Conservation (phyloP, 139 green algal genomes). For the Chlamydomonas eustigma region DNA sequence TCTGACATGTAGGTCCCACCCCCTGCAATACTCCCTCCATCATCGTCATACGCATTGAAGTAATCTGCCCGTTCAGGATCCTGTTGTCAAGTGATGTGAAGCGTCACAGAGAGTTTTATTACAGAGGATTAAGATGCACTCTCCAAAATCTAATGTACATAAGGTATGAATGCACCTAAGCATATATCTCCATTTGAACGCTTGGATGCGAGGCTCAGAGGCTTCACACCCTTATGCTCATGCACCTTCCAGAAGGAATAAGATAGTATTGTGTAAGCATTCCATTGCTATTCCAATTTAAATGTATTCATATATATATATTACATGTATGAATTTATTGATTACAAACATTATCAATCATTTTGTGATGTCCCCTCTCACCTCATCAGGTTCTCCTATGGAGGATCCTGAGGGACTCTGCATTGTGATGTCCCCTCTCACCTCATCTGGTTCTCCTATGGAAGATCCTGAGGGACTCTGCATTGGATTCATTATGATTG, state of each 20-base stretch:
- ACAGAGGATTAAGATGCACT: neutral
- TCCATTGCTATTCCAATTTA: neutral
- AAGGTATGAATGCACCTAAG: no score
- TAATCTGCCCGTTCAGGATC: neutral
- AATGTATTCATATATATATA: neutral
- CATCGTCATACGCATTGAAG: neutral
- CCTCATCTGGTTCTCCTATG: neutral
- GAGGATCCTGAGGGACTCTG: no score
- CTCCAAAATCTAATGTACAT: no score
- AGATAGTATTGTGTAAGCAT: neutral
- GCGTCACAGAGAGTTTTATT: neutral
- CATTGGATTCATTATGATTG: constrained; percentile 26
- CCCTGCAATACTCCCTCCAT: neutral
- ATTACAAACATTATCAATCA: neutral
- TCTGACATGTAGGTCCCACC: neutral
- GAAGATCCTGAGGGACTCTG: constrained; percentile 24
- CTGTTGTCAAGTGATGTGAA: neutral
- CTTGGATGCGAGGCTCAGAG: no score
- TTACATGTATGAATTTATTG: neutral
- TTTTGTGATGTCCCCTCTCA: neutral
- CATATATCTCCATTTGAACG: no score
- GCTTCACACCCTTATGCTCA: neutral
- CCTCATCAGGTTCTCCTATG: neutral
- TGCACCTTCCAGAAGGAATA: neutral
- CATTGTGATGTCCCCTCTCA: neutral